phyloP scores from a whole-genome alignment of 306 rosid species.

The Quercus berberidifolia region DNA sequence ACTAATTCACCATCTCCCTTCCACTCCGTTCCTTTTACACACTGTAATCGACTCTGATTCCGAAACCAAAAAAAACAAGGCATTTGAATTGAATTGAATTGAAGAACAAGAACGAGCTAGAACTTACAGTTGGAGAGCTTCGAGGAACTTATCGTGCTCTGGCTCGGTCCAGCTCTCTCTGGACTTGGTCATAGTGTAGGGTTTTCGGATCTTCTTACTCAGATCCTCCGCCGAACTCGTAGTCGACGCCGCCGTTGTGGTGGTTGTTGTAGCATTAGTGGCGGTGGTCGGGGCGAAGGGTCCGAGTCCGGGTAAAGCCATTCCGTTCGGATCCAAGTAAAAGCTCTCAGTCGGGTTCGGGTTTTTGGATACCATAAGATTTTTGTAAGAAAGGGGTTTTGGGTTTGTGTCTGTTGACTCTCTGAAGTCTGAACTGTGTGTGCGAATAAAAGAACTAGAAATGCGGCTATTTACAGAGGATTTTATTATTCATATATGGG shows the following conservation, averaged over 20 bases:
- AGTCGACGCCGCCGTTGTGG: slow-evolving; percentile 26
- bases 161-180: slow-evolving; percentile 99
- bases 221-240: slow-evolving; percentile 54
- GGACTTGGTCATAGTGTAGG: slow-evolving; percentile 94
- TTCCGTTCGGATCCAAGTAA: slow-evolving; percentile 55
- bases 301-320: slow-evolving; percentile 57
- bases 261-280: slow-evolving; percentile 5
- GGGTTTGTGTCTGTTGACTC: neutral
- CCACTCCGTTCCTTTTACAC: no score
- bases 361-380: slow-evolving; percentile 62
- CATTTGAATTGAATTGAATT: neutral
- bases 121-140: slow-evolving; percentile 90
- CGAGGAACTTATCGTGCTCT: slow-evolving; percentile 95
- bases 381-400: slow-evolving; percentile 5
- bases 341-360: slow-evolving; percentile 63
- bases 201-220: slow-evolving; percentile 78
- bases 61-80: neutral
- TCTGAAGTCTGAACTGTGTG: neutral
- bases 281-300: slow-evolving; percentile 41
- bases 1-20: no score
- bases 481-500: neutral
- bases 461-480: slow-evolving; percentile 1
- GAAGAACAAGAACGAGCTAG: neutral
- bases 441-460: no score
- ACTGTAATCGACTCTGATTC: no score